These are phyloP conservation scores for Triticum timopheevii DNA, from an alignment of 176 grass and related monocot species.

Conservation along the genomic window DNA sequence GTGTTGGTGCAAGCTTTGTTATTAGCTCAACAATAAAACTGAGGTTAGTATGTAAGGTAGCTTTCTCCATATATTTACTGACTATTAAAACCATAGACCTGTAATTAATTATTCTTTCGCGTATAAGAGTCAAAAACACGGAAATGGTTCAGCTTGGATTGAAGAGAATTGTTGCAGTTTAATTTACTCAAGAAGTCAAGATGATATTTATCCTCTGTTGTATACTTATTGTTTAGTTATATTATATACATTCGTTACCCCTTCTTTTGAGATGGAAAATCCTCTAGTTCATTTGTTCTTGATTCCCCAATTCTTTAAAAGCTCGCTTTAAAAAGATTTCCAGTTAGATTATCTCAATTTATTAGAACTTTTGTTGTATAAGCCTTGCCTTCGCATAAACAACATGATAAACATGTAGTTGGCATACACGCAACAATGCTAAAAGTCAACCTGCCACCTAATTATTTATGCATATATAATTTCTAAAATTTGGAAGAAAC, in stretches of 20 bases:
- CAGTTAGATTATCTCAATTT: not conserved
- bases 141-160: not conserved
- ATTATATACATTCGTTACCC: not conserved
- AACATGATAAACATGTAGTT: not conserved
- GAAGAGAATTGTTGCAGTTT: not conserved
- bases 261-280: conserved; percentile 13
- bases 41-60: not conserved
- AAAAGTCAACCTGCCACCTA: conserved; percentile 1
- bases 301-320: not conserved
- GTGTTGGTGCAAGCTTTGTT: not conserved
- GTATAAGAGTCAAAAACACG: not conserved
- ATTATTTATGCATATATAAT: not conserved
- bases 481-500: not conserved
- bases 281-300: not conserved
- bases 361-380: not conserved
- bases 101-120: not conserved
- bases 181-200: not conserved
- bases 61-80: not conserved
- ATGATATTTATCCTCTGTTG: not conserved
- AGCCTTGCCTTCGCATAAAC: not conserved
- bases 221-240: not conserved
- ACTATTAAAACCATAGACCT: not conserved
- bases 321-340: not conserved
- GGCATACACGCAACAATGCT: not conserved
- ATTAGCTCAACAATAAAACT: not conserved